Percentiles rank a stretch among this genome's conserved stretches.
phyloP scores from a whole-genome alignment of 2,329 filamentous ascomycete genomes.

The Pseudogymnoascus sp. region DNA sequence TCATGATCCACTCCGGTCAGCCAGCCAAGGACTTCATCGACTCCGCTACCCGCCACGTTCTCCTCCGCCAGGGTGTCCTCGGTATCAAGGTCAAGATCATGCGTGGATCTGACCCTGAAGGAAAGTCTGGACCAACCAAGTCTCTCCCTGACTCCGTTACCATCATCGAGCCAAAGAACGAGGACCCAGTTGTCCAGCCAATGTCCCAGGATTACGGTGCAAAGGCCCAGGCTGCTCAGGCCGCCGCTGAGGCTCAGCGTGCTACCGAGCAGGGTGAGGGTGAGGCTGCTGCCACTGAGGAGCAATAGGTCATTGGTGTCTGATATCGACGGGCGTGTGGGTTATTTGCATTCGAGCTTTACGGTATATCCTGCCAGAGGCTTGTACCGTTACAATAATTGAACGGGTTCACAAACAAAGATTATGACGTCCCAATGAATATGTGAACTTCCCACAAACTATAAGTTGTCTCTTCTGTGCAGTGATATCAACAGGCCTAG shows the following conservation, averaged over 20 bases:
- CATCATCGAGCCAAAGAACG: conserved; percentile 99
- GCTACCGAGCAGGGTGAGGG: conserved; percentile 43
- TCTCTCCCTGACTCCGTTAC: conserved; percentile 96
- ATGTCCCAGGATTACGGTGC: conserved; percentile 98
- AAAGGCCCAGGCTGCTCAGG: conserved; percentile 67
- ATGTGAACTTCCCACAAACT: conserved; percentile 29
- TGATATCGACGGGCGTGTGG: conserved; percentile 26
- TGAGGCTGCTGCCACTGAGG: conserved; percentile 37
- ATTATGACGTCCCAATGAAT: conserved; percentile 24
- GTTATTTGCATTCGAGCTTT: conserved; percentile 26
- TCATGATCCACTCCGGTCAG: conserved; percentile 99
- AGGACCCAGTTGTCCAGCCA: conserved; percentile 88
- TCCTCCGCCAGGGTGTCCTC: conserved; percentile 98
- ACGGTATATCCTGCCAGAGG: conserved; percentile 22
- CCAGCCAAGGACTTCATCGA: conserved; percentile 99
- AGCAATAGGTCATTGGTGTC: conserved; percentile 26
- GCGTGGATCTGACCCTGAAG: conserved; percentile 98
- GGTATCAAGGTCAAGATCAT: conserved; percentile 99
- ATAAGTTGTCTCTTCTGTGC: not conserved
- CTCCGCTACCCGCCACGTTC: conserved; percentile 95
- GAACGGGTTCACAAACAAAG: conserved; percentile 20
- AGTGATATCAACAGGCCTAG: not conserved
- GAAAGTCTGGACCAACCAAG: conserved; percentile 97
- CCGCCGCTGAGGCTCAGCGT: conserved; percentile 52
- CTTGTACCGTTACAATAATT: conserved; percentile 27